Conservation (phyloP, 2,329 filamentous ascomycete species). For the Penicillium sclerotigenum region DNA sequence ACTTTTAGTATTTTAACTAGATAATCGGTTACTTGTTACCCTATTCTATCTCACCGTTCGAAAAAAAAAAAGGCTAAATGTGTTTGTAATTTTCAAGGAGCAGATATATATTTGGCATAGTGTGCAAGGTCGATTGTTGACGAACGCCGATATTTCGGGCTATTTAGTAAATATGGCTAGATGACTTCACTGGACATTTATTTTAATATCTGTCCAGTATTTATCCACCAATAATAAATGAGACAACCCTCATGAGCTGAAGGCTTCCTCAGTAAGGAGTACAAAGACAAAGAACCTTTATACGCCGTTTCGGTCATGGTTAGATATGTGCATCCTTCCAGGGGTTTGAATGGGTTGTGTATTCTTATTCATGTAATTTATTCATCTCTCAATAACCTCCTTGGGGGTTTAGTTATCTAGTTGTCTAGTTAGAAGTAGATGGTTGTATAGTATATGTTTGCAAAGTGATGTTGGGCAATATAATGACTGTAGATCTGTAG, state of each 20-base stretch:
- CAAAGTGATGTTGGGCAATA: not conserved
- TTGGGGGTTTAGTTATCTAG: not conserved
- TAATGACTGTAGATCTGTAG: not conserved
- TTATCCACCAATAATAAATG: not conserved
- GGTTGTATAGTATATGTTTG: not conserved
- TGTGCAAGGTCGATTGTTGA: too few species aligned
- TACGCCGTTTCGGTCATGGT: not conserved
- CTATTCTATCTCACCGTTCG: not conserved
- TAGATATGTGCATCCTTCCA: not conserved
- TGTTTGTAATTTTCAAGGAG: not conserved
- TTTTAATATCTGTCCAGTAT: not conserved
- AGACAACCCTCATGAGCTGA: not conserved
- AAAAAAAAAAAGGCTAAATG: not conserved
- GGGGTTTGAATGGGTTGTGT: not conserved
- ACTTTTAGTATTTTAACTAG: not conserved
- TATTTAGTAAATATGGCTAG: not conserved
- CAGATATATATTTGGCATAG: too few species aligned
- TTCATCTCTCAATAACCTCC: not conserved
- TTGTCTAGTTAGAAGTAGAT: not conserved
- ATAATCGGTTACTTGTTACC: not conserved
- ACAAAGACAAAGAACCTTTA: not conserved
- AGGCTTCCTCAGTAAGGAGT: not conserved
- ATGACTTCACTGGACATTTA: not conserved
- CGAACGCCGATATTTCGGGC: too few species aligned
- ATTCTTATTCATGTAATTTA: not conserved